Base-by-base conservation (phyloP, 1,284 basidiomycete species). In the Melampsora occidentalis region DNA sequence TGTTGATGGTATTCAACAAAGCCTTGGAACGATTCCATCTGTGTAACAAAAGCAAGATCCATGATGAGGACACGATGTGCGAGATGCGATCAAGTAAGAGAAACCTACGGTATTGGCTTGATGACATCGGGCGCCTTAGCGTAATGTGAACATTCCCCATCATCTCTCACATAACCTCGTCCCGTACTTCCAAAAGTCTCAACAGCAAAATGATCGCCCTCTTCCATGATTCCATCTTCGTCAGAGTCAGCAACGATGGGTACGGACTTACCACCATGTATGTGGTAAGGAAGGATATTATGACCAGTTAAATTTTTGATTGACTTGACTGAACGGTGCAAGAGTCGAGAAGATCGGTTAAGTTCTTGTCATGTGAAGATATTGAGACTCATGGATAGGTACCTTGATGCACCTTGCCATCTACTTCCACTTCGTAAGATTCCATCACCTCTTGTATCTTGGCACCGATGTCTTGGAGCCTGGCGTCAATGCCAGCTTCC, bases 361-460 rank as follows among this genome's bases (percentile, higher is more conserved):
- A 46, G 14, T 14, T 14, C 14, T 46, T 14, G 42, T 46, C 39
- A 18, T 25, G 25, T 3, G 5, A n/a, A 16, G 6, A 49, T 39
- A 35, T 61, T 35, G 20, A 46, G 42, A 46, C 14, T 3, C 42
- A 3, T 46, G 3, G 42, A 0, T 10, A 83, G 88, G 73, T 75
- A 95, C 94, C 92, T 77, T 91, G 93, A 80, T 90, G 87, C 25
- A 90, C 87, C 83, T 95, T 94, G 51, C 93, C 91, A 39, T 89
- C 87, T 25, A 94, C 89, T 81, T 95, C 93, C 22, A 99, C 94
- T 83, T 99, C 97, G 82, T 98, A 97, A 5, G 92, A 94, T 83
- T 98, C 95, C 97, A 99, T 99, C 2, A 94, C 95, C 84, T 99
- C 97, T 83, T 99, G 96, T 78, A 99, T 95, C 53, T 88, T 88